Base-by-base conservation (phyloP, 495 filamentous ascomycete genomes). In the Endocarpon pusillum region DNA sequence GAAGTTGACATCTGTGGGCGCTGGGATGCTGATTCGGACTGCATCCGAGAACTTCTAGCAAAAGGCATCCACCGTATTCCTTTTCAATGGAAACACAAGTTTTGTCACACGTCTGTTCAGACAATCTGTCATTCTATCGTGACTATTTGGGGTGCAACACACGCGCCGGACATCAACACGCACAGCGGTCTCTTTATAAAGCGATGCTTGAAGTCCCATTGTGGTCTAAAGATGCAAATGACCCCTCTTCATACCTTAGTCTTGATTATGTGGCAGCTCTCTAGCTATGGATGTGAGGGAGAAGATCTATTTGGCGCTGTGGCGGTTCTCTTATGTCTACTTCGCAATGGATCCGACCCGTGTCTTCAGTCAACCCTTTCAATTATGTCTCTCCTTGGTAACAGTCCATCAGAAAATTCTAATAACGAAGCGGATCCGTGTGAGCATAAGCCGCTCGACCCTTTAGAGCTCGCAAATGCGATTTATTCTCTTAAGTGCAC, bases 71-170 rank as follows among this genome's bases (percentile, higher is more conserved):
- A 34, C n/a, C 22, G 43, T 3, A 49, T 61, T 32, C 55, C 58
- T 1, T 37, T 33, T 4, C 29, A 36, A 16, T 58, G 57, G 57
- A 60, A 60, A 33, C 57, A 59, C 23, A 48, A 50, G 37, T 59
- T 62, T 34, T 62, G 58, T 35, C 58, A 61, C 36, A 54, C 56
- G 1, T 49, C 56, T 1, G 42, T 46, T 5, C 57, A 61, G 42
- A 42, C 45, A 6, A 40, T 59, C 10, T 49, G 44, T 14, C 49
- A 60, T 42, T 49, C 32, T 21, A 44, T 60, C 18, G 42, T 47
- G 14, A 38, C 22, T 14, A 44, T 61, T 34, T 52, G 38, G 19
- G 32, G 37, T 16, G 38, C 36, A 29, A 0, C 1, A 20, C 43
- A 35, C 23, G 30, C 15, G 3, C 42, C 52, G 1, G 32, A 49